Conservation (phyloP, 352 stramenopile genomes). For the Pythium graminicola region DNA sequence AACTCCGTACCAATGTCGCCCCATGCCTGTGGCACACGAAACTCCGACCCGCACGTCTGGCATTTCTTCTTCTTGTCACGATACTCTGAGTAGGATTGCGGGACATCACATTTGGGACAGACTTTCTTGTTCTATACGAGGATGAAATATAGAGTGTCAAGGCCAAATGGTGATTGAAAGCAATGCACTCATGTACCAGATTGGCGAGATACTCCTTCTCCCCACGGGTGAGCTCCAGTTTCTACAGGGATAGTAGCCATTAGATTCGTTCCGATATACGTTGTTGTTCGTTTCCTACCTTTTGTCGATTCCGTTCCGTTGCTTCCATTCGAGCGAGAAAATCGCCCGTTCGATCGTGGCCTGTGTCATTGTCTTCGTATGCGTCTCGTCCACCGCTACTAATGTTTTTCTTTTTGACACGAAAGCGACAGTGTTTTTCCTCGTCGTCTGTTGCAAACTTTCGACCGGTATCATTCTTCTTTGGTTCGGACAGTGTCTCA, state of each 20-base stretch:
- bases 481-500: conserved; percentile 47
- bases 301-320: conserved; percentile 67
- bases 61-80: conserved; percentile 85
- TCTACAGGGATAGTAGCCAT: conserved; percentile 32
- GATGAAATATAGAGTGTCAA: background rate
- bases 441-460: conserved; percentile 72
- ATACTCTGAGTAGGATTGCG: conserved; percentile 77
- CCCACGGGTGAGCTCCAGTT: conserved; percentile 59
- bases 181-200: conserved; percentile 10
- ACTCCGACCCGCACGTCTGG: conserved; percentile 71
- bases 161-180: background rate
- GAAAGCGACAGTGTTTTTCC: conserved; percentile 66
- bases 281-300: too few species aligned
- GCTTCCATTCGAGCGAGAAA: conserved; percentile 79
- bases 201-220: conserved; percentile 64
- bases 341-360: conserved; percentile 21
- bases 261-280: too few species aligned
- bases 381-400: conserved; percentile 17
- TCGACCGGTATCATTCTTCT: conserved; percentile 30
- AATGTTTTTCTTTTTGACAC: conserved; percentile 27
- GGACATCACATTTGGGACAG: conserved; percentile 56
- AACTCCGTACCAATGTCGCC: conserved; percentile 63
- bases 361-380: conserved; percentile 32
- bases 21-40: conserved; percentile 67
- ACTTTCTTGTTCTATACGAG: conserved; percentile 72